Evolutionary conservation across 2,329 filamentous ascomycete genomes (phyloP).

Genomic region (Fusarium sp.): DNA sequence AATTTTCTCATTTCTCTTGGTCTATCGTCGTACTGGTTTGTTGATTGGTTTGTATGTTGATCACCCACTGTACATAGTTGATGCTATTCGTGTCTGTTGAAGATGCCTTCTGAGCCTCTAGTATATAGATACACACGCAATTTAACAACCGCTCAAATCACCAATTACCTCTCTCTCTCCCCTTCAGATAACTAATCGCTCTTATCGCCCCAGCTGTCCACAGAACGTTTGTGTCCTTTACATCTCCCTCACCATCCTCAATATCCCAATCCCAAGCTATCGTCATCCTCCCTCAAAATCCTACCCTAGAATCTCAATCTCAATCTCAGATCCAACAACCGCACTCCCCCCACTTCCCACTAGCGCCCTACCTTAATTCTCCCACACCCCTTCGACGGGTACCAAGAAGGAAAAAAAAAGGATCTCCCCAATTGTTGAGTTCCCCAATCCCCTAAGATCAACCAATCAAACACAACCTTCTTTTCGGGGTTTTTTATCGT

Average conservation of each 20-base stretch:
- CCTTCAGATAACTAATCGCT: background rate
- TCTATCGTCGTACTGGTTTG: rapidly evolving
- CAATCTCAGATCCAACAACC: slow-evolving; percentile 12
- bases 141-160: background rate
- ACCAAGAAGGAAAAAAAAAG: slow-evolving; percentile 9
- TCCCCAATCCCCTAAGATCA: slow-evolving; percentile 30
- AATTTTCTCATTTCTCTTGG: rapidly evolving
- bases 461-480: slow-evolving; percentile 25
- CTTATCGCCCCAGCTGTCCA: slow-evolving; percentile 9
- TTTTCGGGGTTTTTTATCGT: background rate
- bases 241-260: background rate
- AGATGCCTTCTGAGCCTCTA: background rate
- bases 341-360: slow-evolving; percentile 24
- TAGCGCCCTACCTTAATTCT: slow-evolving; percentile 37
- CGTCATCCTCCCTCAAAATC: background rate
- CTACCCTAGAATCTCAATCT: slow-evolving; percentile 2
- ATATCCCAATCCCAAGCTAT: background rate
- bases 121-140: background rate
- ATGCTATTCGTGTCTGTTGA: background rate
- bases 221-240: rapidly evolving
- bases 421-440: slow-evolving; percentile 47
- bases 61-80: no score
- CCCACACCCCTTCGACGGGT: slow-evolving; percentile 8
- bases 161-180: background rate
- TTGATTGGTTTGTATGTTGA: background rate